Percentiles rank a stretch among this genome's conserved stretches.
These are phyloP conservation scores for Microbotryum scabiosae DNA, from an alignment of 1,284 basidiomycete genomes.

Conservation along the genomic window DNA sequence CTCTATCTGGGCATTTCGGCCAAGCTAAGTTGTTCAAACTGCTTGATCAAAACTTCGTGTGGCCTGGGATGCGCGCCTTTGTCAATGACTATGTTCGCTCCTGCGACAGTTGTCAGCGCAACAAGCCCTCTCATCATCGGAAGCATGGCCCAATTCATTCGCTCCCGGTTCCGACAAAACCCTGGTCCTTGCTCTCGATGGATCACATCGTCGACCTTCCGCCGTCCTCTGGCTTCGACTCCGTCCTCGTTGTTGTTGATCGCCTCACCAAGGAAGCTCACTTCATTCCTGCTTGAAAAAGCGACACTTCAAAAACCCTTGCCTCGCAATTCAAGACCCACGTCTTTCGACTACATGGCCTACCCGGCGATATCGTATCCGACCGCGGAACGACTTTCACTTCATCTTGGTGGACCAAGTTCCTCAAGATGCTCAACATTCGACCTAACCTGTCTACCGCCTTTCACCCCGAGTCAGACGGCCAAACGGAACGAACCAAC, in stretches of 20 bases:
- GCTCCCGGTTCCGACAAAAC: too few species aligned
- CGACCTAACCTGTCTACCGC: constrained; percentile 35
- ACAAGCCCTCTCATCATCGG: too few species aligned
- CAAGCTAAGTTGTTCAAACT: too few species aligned
- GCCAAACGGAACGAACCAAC: constrained; percentile 35
- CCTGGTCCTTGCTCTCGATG: too few species aligned
- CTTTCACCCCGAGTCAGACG: constrained; percentile 30
- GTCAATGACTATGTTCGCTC: too few species aligned
- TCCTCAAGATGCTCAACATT: constrained; percentile 24
- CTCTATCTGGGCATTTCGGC: too few species aligned
- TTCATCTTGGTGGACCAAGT: constrained; percentile 33
- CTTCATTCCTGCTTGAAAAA: constrained; percentile 39
- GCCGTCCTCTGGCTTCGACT: constrained; percentile 37
- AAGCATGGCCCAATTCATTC: too few species aligned
- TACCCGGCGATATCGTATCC: constrained; percentile 31
- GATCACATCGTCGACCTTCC: constrained; percentile 42
- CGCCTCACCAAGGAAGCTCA: constrained; percentile 43
- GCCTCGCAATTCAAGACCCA: constrained; percentile 27
- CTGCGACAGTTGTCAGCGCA: too few species aligned
- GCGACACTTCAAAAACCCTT: constrained; percentile 2
- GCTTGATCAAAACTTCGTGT: too few species aligned
- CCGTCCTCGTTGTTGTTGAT: constrained; percentile 43
- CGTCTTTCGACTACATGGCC: constrained; percentile 18
- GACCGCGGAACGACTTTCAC: constrained; percentile 37
- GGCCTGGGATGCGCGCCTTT: too few species aligned